Base-by-base conservation (phyloP, 441 rosid species). In the Euphorbia schlechtendalii region DNA sequence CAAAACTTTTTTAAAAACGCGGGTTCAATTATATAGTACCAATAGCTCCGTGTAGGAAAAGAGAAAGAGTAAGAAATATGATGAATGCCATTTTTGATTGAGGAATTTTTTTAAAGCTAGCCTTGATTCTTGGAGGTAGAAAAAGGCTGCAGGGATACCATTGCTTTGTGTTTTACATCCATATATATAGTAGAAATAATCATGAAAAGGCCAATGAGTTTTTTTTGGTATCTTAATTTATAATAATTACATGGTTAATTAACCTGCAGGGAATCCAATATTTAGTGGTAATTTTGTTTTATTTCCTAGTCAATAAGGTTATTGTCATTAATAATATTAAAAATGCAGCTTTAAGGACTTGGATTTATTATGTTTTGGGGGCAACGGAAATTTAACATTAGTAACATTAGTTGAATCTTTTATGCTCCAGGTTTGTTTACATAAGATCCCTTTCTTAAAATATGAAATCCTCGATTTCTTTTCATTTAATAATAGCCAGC, bases 31-130 rank as follows among this genome's bases (percentile, higher is more conserved):
- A n/a, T n/a, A 12, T 17, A n/a, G 1, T 75, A 77, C 82, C 84
- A 22, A 71, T 61, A 28, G 68, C 77, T 59, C 78, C 78, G 22
- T 76, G 73, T 52, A 67, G 73, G 58, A 76, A 68, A 63, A 78
- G 72, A 62, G 71, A 75, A 36, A 76, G 32, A 40, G 62, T 73
- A 46, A 76, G 68, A 66, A 78, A 46, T 13, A 69, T 2, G 64
- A 65, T 46, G n/a, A 73, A 22, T 13, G 73, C 73, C 80, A 63
- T 69, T 20, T n/a, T 32, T 12, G 1, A n/a, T 30, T 54, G 3
- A 18, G 49, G n/a, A n/a, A n/a, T n/a, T n/a, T n/a, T n/a, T n/a
- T n/a, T n/a, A n/a, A n/a, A n/a, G n/a, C n/a, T n/a, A n/a, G n/a
- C 48, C 18, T 45, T 30, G 34, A 10, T 48, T 36, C 10, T 45